Evolutionary conservation across 139 green algal genomes (phyloP).

Genomic region (Monoraphidium neglectum): DNA sequence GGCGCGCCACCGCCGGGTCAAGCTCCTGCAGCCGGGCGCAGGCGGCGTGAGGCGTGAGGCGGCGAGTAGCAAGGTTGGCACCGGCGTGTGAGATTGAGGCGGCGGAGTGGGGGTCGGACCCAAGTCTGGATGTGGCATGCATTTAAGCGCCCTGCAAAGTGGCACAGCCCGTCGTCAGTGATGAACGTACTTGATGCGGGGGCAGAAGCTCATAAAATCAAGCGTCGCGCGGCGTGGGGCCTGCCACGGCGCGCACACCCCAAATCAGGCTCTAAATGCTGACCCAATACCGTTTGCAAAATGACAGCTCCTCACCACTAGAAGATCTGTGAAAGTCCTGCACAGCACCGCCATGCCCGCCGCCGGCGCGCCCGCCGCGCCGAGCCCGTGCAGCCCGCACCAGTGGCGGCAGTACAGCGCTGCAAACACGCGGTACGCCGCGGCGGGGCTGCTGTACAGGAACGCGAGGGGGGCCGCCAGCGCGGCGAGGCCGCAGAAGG

Average conservation of each 20-base stretch:
- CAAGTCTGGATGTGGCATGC: not conserved
- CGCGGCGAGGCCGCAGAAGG: constrained; percentile 33
- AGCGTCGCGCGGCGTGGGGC: not conserved
- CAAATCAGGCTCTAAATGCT: not conserved
- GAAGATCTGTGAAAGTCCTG: constrained; percentile 39
- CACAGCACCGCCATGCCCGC: constrained; percentile 57
- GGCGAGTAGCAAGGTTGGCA: no score
- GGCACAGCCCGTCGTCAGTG: not conserved
- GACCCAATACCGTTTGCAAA: not conserved
- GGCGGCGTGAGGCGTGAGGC: not conserved
- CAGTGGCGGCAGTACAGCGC: constrained; percentile 71
- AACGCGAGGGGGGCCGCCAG: constrained; percentile 64
- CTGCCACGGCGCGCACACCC: not conserved
- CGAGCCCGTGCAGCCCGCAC: constrained; percentile 59
- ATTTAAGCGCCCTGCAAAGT: not conserved
- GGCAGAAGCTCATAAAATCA: not conserved
- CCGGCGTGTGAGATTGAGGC: no score
- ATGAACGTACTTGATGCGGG: not conserved
- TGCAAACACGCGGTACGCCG: constrained; percentile 45
- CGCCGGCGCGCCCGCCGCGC: constrained; percentile 14
- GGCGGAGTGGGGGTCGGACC: no score
- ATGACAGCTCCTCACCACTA: constrained; percentile 34
- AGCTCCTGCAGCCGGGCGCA: constrained; percentile 46
- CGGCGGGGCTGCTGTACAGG: constrained; percentile 48
- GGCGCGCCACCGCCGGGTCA: constrained; percentile 45